Conservation (phyloP, 305 asterid species). For the Euphrasia arctica region DNA sequence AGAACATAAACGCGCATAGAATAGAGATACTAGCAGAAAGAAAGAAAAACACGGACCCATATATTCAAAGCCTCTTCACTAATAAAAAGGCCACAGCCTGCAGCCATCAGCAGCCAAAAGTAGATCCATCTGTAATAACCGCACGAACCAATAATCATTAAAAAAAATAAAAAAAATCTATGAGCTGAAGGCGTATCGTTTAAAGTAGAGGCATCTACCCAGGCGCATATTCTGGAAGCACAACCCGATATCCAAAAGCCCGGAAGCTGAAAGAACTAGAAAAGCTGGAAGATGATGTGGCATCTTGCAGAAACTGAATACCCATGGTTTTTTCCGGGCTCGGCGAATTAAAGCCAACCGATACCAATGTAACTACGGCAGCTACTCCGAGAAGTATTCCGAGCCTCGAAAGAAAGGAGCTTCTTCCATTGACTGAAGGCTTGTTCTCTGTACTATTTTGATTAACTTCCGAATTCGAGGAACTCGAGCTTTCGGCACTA, state of each 20-base stretch:
- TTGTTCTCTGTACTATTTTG: conserved; percentile 33
- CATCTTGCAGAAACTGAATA: conserved; percentile 43
- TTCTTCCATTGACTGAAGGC: conserved; percentile 32
- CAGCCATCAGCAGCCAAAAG: conserved; percentile 94
- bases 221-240: conserved; percentile 78
- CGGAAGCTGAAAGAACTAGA: conserved; percentile 57
- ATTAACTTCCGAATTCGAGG: conserved; percentile 27
- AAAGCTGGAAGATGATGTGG: conserved; percentile 41
- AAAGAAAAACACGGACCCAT: conserved; percentile 50
- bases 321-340: conserved; percentile 51
- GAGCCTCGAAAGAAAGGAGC: conserved; percentile 52
- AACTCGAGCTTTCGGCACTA: conserved; percentile 18
- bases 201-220: conserved; percentile 39
- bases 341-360: conserved; percentile 43
- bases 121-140: conserved; percentile 65
- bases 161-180: neutral
- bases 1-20: conserved; percentile 31
- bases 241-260: conserved; percentile 64
- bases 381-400: conserved; percentile 65
- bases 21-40: conserved; percentile 28
- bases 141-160: too few species aligned
- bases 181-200: neutral
- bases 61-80: conserved; percentile 90
- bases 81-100: conserved; percentile 78
- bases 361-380: conserved; percentile 53